Evolutionary conservation across 768 basidiomycete genomes (phyloP).

Genomic region (Boletus subparvulus): DNA sequence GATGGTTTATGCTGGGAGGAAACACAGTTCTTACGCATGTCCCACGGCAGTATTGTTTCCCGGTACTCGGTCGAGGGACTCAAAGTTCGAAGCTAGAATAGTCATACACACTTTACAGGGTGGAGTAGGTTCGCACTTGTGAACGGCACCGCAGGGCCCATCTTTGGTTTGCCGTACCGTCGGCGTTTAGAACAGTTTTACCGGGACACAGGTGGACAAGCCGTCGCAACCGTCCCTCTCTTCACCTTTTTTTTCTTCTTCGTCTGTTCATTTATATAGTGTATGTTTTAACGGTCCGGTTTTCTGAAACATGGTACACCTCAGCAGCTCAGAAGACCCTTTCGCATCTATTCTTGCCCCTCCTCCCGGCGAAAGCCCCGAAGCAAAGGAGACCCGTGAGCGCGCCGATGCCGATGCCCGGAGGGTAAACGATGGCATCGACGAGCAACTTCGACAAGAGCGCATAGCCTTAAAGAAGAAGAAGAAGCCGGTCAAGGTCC

Average conservation of each 20-base stretch:
- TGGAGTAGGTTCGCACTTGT: no score
- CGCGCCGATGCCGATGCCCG: slow-evolving; percentile 62
- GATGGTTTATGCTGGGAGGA: no score
- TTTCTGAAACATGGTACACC: slow-evolving; percentile 23
- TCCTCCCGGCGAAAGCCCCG: slow-evolving; percentile 60
- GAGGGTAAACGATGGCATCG: slow-evolving; percentile 69
- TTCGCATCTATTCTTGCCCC: slow-evolving; percentile 60
- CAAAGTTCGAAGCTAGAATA: no score
- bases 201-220: not conserved
- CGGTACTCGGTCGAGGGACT: no score
- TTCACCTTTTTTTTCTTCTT: not conserved
- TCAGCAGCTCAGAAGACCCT: slow-evolving; percentile 54
- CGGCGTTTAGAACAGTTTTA: no score
- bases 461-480: slow-evolving; percentile 56
- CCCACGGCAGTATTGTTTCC: no score
- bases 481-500: slow-evolving; percentile 68
- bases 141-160: no score
- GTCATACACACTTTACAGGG: no score
- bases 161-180: no score
- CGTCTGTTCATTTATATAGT: no score
- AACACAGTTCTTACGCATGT: no score
- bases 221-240: not conserved
- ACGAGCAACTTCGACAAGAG: slow-evolving; percentile 68
- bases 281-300: not conserved
- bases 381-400: slow-evolving; percentile 55